These are phyloP conservation scores for Rosa hybrid DNA, from an alignment of 331 rosid species.

Conservation along the genomic window DNA sequence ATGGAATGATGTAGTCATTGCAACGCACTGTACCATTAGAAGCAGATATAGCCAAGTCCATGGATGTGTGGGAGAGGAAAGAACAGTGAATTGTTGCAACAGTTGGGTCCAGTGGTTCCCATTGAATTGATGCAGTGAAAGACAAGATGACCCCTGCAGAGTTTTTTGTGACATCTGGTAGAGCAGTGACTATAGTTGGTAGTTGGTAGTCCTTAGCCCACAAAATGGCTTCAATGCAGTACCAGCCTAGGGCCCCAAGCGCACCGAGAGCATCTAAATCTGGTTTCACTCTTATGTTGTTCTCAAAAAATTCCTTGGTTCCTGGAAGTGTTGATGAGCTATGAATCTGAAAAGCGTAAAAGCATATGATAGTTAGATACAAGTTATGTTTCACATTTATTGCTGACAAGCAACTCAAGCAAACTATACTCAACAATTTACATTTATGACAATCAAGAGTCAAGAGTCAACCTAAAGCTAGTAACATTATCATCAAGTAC, in stretches of 20 bases:
- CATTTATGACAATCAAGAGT: no score
- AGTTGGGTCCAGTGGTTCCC: slow-evolving; percentile 50
- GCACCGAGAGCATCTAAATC: slow-evolving; percentile 75
- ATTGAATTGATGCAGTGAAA: slow-evolving; percentile 51
- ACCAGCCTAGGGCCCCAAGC: slow-evolving; percentile 76
- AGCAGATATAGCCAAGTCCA: slow-evolving; percentile 57
- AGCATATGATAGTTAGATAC: background rate
- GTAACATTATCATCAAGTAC: background rate
- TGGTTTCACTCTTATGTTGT: slow-evolving; percentile 60
- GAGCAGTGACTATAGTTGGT: slow-evolving; percentile 54
- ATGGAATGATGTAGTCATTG: slow-evolving; percentile 65
- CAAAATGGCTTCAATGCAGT: slow-evolving; percentile 69
- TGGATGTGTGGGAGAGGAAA: slow-evolving; percentile 60
- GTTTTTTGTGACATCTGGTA: slow-evolving; percentile 47
- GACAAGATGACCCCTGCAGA: slow-evolving; percentile 62
- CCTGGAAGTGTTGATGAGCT: slow-evolving; percentile 58
- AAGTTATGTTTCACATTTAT: no score
- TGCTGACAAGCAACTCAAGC: background rate
- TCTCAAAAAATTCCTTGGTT: slow-evolving; percentile 48
- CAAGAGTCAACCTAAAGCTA: background rate
- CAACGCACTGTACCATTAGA: slow-evolving; percentile 55
- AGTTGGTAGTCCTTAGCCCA: slow-evolving; percentile 66
- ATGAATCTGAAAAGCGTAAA: slow-evolving; percentile 46
- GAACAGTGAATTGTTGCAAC: slow-evolving; percentile 66
- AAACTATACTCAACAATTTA: background rate